These are phyloP conservation scores for Pelagophyceae sp. DNA, from an alignment of 352 stramenopile species.

Conservation along the genomic window DNA sequence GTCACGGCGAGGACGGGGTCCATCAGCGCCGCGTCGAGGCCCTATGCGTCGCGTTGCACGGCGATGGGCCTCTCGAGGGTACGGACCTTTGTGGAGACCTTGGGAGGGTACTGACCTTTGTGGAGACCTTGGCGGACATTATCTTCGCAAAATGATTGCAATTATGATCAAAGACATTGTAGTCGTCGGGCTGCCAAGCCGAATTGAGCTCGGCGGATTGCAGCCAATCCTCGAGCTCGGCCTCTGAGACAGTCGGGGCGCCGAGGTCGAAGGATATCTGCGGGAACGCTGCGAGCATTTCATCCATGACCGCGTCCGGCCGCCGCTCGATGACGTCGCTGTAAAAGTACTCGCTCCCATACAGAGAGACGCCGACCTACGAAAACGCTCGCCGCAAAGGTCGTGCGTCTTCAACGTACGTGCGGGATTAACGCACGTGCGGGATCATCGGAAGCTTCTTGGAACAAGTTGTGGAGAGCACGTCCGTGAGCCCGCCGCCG, in stretches of 20 bases:
- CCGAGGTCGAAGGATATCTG: constrained; percentile 18
- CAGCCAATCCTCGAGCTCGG: neutral
- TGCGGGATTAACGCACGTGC: neutral
- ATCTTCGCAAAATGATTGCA: constrained; percentile 15
- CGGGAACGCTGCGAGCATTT: constrained; percentile 1
- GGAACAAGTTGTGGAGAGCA: constrained; percentile 11
- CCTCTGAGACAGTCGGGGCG: neutral
- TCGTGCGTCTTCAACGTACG: neutral
- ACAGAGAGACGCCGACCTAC: neutral
- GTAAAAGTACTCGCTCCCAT: constrained; percentile 18
- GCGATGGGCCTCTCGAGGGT: no score
- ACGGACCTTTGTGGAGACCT: neutral
- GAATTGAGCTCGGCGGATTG: neutral
- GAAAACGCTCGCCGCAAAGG: neutral
- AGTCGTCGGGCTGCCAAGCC: constrained; percentile 3
- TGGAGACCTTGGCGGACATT: neutral
- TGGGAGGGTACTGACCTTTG: neutral
- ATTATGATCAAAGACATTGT: constrained; percentile 19
- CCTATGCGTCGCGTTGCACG: no score
- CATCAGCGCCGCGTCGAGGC: neutral
- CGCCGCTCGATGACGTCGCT: neutral
- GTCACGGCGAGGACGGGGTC: constrained; percentile 3
- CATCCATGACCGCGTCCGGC: neutral
- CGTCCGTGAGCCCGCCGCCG: constrained; percentile 12
- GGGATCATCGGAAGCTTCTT: constrained; percentile 19